Conservation (phyloP, 139 green algal genomes). For the Chlorella sp. region DNA sequence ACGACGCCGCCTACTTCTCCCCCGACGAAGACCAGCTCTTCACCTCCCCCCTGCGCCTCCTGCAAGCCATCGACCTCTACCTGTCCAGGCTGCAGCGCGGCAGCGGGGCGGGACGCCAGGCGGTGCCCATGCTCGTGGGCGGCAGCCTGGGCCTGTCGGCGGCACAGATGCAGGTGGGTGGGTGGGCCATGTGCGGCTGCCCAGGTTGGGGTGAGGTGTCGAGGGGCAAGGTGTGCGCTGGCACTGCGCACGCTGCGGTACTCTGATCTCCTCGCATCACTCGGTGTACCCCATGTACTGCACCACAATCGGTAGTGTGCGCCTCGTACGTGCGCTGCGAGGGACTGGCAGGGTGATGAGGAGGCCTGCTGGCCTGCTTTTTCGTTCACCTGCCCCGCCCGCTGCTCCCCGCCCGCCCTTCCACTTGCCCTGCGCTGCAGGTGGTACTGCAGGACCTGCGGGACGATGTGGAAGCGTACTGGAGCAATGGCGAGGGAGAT, state of each 20-base stretch:
- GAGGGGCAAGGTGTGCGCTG: no score
- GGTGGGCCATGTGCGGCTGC: neutral
- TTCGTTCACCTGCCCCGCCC: no score
- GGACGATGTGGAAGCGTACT: slow-evolving; percentile 28
- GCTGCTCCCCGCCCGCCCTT: no score
- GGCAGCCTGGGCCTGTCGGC: neutral
- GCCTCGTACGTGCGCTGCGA: no score
- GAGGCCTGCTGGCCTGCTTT: no score
- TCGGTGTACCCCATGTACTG: no score
- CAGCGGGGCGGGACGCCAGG: no score
- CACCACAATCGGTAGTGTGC: no score
- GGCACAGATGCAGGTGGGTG: neutral
- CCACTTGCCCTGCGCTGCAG: neutral
- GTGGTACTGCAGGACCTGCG: neutral
- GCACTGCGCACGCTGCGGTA: no score
- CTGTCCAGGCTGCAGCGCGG: slow-evolving; percentile 6
- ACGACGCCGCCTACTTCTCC: slow-evolving; percentile 17
- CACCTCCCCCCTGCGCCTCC: slow-evolving; percentile 49
- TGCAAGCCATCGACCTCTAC: slow-evolving; percentile 48
- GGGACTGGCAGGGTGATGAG: no score
- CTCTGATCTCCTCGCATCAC: no score
- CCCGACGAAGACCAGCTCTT: slow-evolving; percentile 42
- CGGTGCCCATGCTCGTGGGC: neutral
- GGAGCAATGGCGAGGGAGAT: neutral
- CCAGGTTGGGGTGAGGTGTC: no score